These are phyloP conservation scores for Reticulascus tulasneorum DNA, from an alignment of 2,329 filamentous ascomycete species.

Conservation along the genomic window DNA sequence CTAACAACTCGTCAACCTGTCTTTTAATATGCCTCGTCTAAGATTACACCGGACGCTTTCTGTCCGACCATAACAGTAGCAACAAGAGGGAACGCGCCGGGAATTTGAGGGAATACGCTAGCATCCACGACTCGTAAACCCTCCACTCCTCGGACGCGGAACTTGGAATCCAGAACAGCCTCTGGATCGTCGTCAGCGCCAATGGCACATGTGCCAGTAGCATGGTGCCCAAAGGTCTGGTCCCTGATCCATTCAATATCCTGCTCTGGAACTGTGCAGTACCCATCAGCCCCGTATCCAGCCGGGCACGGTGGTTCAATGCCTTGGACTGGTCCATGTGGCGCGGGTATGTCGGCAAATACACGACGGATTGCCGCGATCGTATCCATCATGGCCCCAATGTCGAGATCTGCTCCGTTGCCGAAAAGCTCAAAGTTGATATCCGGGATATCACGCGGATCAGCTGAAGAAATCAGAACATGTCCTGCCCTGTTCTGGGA, in stretches of 20 bases:
- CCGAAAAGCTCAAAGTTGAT: slow-evolving; percentile 58
- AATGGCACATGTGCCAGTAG: slow-evolving; percentile 53
- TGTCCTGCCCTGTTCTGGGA: slow-evolving; percentile 55
- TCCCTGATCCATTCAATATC: slow-evolving; percentile 8
- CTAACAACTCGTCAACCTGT: no score
- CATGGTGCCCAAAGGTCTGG: slow-evolving; percentile 50
- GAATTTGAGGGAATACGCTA: slow-evolving; percentile 38
- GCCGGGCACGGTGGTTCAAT: slow-evolving; percentile 7
- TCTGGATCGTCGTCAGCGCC: slow-evolving; percentile 50
- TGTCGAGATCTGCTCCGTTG: slow-evolving; percentile 40
- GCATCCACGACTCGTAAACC: slow-evolving; percentile 61
- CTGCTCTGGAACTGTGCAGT: slow-evolving; percentile 2
- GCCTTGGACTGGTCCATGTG: slow-evolving; percentile 38
- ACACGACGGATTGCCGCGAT: slow-evolving; percentile 25
- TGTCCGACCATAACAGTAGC: neutral
- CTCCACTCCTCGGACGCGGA: slow-evolving; percentile 51
- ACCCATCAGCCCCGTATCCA: slow-evolving; percentile 1
- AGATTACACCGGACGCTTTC: slow-evolving; percentile 5
- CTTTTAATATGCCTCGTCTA: no score
- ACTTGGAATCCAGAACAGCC: slow-evolving; percentile 54
- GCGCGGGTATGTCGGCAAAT: slow-evolving; percentile 17
- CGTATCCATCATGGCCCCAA: slow-evolving; percentile 30
- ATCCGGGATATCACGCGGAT: slow-evolving; percentile 60
- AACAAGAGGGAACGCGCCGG: slow-evolving; percentile 3
- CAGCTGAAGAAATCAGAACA: slow-evolving; percentile 55